These are phyloP conservation scores for Scheffersomyces amazonensis DNA, from an alignment of 805 yeast species.

Conservation along the genomic window DNA sequence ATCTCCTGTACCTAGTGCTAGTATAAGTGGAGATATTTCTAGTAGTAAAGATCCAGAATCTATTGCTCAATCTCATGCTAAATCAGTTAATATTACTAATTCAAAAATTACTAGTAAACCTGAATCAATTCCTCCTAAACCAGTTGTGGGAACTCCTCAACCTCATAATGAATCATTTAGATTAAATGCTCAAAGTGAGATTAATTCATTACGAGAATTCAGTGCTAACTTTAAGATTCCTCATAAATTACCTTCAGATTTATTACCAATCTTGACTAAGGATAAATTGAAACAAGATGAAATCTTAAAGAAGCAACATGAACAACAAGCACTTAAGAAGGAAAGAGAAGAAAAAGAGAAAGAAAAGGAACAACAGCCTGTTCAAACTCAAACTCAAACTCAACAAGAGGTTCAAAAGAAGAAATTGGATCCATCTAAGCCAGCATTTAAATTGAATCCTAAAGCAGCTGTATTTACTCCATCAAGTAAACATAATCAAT, in stretches of 20 bases:
- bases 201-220: conserved; percentile 71
- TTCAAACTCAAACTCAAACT: conserved; percentile 9
- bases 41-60: neutral
- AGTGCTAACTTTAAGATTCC: conserved; percentile 79
- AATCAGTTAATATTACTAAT: neutral
- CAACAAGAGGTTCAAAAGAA: conserved; percentile 27
- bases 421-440: conserved; percentile 56
- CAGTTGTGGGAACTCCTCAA: conserved; percentile 13
- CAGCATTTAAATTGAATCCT: conserved; percentile 68
- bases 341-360: conserved; percentile 18
- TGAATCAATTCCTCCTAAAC: conserved; percentile 32
- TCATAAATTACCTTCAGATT: conserved; percentile 55
- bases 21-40: neutral
- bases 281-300: conserved; percentile 65
- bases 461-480: conserved; percentile 68
- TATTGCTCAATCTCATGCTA: conserved; percentile 1
- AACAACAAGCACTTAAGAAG: conserved; percentile 9
- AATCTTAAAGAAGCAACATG: conserved; percentile 41
- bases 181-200: conserved; percentile 56
- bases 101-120: conserved; percentile 14
- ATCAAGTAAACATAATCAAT: conserved; percentile 19
- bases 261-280: conserved; percentile 68
- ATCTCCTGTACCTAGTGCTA: neutral
- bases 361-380: conserved; percentile 48
- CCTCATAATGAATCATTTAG: conserved; percentile 37